Evolutionary conservation across 768 basidiomycete genomes (phyloP).

Genomic region (Suillus sp.): DNA sequence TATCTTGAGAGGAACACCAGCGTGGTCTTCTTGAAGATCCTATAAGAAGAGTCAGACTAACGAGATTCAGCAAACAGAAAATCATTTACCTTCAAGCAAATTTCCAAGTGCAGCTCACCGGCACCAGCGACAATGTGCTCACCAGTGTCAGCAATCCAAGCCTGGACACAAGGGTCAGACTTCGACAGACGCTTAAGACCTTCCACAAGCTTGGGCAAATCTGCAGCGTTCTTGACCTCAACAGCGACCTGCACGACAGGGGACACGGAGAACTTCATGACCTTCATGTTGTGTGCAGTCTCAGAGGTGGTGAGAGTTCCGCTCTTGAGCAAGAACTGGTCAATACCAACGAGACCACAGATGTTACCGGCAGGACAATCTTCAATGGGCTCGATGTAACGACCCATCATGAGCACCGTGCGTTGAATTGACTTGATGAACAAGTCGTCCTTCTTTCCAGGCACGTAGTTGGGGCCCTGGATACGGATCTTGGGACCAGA

Average conservation of each 20-base stretch:
- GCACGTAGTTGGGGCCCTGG: constrained; percentile 98
- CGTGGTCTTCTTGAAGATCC: constrained; percentile 99
- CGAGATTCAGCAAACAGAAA: not conserved
- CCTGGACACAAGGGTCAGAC: constrained; percentile 99
- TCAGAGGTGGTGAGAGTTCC: constrained; percentile 98
- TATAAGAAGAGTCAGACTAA: constrained; percentile 30
- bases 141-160: constrained; percentile 88
- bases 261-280: constrained; percentile 99
- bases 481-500: constrained; percentile 99
- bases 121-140: constrained; percentile 99
- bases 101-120: constrained; percentile 98
- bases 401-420: constrained; percentile 99
- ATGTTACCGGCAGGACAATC: constrained; percentile 99
- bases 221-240: constrained; percentile 99
- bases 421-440: constrained; percentile 99
- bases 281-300: constrained; percentile 99
- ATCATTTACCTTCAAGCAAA: constrained; percentile 86
- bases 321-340: constrained; percentile 99
- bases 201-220: constrained; percentile 99
- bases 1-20: constrained; percentile 97
- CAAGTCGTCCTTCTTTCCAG: constrained; percentile 98
- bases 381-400: constrained; percentile 97
- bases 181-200: constrained; percentile 99
- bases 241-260: constrained; percentile 99
- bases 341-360: constrained; percentile 97